These are phyloP conservation scores for Cladosporium sp. DNA, from an alignment of 2,329 filamentous ascomycete species.

Conservation along the genomic window DNA sequence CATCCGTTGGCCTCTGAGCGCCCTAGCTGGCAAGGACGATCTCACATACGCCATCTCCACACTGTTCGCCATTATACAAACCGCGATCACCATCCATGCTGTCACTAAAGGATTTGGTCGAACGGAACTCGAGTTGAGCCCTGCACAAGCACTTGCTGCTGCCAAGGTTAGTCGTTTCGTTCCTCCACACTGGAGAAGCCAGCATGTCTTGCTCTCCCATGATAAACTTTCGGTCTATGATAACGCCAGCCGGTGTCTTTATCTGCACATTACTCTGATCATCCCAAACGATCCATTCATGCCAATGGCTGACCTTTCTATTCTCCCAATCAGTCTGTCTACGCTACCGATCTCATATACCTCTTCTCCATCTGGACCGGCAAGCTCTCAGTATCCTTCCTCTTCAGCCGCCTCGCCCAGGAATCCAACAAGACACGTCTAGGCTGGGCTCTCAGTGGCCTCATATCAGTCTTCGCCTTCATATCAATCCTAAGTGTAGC, in stretches of 20 bases:
- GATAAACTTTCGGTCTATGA: no score
- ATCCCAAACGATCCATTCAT: not conserved
- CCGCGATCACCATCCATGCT: not conserved
- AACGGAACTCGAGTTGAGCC: not conserved
- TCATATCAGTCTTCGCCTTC: not conserved
- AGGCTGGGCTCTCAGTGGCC: not conserved
- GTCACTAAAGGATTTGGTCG: constrained; percentile 1
- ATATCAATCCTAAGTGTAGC: constrained; percentile 4
- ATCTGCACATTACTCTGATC: not conserved
- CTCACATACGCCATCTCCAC: not conserved
- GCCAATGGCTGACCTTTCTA: not conserved
- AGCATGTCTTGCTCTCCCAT: no score
- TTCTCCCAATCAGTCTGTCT: constrained; percentile 11
- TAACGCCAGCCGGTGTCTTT: not conserved
- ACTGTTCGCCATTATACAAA: constrained; percentile 4
- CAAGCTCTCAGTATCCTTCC: constrained; percentile 16
- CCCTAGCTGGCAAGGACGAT: constrained; percentile 12
- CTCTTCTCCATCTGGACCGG: constrained; percentile 15
- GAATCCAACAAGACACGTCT: constrained; percentile 8
- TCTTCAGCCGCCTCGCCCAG: constrained; percentile 17
- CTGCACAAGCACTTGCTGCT: not conserved
- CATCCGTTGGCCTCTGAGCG: constrained; percentile 13
- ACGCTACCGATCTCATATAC: constrained; percentile 17
- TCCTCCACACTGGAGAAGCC: no score
- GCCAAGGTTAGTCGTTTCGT: constrained; percentile 4